Base-by-base conservation (phyloP, 1,284 basidiomycete species). In the Trichosporon sp. region DNA sequence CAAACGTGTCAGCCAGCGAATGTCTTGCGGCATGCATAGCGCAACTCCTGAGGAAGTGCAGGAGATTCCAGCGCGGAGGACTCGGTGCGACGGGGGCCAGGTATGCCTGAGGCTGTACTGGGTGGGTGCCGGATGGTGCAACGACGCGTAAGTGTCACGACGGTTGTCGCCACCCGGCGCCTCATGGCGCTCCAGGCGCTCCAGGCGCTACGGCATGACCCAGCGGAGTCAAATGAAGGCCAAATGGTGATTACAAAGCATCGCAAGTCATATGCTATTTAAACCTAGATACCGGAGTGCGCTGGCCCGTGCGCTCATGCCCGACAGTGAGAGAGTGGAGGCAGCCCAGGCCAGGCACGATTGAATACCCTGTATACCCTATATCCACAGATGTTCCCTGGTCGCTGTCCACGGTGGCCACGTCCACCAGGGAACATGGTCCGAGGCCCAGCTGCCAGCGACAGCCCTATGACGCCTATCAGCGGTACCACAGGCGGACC, bases 111-210 rank as follows among this genome's bases (percentile, higher is more conserved):
- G 51, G 59, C 16, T n/a, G 32, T 63, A 35, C 59, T 19, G 32
- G 56, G 31, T n/a, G 31, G 31, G 59, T 63, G 59, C 59, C 59
- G 59, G 59, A n/a, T 35, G 31, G 16, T n/a, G 59, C 31, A 16
- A 63, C 59, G 59, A 63, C 59, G 59, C 59, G 59, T 63, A 35
- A 63, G 59, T 63, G 59, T 63, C 59, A n/a, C 59, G 32, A 21
- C 19, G 32, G 31, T 10, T 61, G 31, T 63, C 59, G 59, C 59
- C 59, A 63, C 59, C 59, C 59, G 59, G 32, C 32, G 32, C 6
- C 32, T 14, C 32, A 21, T 26, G 32, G n/a, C 11, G 35, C 35
- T 37, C 4, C 46, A 6, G 46, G 16, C 46, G 16, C 12, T 46
- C 10, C 10, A 4, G 43, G 43, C 43, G 43, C 26, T n/a, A 51